Evolutionary conservation across 1,139 yeast genomes (phyloP), one percentile per base, ranked within the genome.

Genomic region (Pichia sp.): DNA sequence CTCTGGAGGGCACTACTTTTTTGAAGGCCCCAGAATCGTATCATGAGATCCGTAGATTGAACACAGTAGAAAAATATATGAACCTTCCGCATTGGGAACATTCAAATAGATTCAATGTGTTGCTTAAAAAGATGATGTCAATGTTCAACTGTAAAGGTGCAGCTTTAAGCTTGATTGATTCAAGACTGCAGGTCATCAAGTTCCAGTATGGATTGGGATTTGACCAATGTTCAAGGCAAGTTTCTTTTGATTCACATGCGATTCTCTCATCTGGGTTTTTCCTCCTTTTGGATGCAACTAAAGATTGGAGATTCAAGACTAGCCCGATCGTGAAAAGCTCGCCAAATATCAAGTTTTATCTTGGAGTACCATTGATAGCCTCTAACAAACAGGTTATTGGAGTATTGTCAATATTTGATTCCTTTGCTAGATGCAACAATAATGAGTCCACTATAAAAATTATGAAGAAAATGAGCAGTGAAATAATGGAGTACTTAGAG

Each of bases 211-310:
- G 75, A 29, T 71, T 82, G 20, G 76, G 76, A 29, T 70, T 74
- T 57, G 70, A 70, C n/a, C 79, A 77, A 53, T 73, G 82, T 46
- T 81, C 86, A 6, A 71, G 88, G 52, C 72, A 71, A 44, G 73
- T 81, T 1, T 82, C 89, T 1, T 69, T 86, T 46, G 92, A 86
- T 67, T 81, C 83, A 5, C 92, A 86, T 69, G 75, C 89, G 0
- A 74, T 86, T 5, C 68, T 86, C 46, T 84, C 91, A 0, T 70
- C 73, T 12, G 81, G 76, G 1, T 73, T 75, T 60, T 80, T 86
- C 60, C 70, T 80, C 2, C 61, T 86, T 24, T 65, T 75, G 30
- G 88, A 86, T 66, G 84, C 90, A 1, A 67, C 81, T 5, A 71
- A 73, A 44, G 93, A 86, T 65, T 86, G 93, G 92, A 72, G 92